A percentile compares a stretch with the other conserved stretches of the same genome.
phyloP scores from a whole-genome alignment of 2,329 filamentous ascomycete species.

The Colletotrichum theobromicola region DNA sequence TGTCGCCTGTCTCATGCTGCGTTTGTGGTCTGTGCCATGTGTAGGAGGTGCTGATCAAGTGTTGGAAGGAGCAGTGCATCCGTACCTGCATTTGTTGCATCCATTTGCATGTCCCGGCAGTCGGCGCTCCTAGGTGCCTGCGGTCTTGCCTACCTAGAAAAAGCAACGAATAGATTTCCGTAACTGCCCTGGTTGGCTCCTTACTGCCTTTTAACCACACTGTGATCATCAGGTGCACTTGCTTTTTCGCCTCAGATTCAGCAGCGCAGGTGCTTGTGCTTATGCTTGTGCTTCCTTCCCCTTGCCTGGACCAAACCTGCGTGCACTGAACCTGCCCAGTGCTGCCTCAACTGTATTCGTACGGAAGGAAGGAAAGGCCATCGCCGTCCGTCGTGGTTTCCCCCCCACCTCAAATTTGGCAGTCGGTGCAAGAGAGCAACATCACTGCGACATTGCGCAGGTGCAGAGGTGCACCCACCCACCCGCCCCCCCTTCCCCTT shows the following conservation, averaged over 20 bases:
- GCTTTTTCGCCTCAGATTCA: not conserved
- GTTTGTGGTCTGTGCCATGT: not conserved
- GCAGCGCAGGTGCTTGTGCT: not conserved
- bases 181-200: not conserved
- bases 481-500: not conserved
- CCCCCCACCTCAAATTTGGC: conserved; percentile 6
- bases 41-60: not conserved
- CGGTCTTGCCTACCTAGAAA: not conserved
- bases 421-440: not conserved
- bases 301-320: not conserved
- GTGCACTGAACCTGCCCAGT: no score
- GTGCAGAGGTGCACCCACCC: not conserved
- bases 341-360: no score
- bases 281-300: no score
- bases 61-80: not conserved
- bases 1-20: not conserved
- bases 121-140: not conserved
- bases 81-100: not conserved
- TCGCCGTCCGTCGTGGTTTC: not conserved
- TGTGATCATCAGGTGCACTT: not conserved
- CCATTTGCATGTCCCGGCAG: not conserved
- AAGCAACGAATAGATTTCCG: not conserved
- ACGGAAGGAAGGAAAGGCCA: not conserved
- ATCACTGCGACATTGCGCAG: not conserved
- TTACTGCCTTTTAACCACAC: not conserved